phyloP scores from a whole-genome alignment of 164 flowering plant species.

The Aristolochia fimbriata region DNA sequence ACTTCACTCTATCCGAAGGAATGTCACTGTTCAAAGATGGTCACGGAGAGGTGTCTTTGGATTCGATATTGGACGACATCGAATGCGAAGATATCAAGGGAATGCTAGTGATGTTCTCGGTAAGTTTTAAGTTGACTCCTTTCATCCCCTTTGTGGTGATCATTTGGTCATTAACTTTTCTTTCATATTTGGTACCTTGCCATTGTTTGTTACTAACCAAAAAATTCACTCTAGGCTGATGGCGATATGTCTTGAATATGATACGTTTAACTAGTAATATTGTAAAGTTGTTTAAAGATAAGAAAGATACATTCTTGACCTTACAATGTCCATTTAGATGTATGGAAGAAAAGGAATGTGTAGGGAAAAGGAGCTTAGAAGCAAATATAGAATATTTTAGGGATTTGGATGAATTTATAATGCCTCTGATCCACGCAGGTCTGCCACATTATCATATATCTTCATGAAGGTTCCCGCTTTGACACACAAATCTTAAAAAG shows the following conservation, averaged over 20 bases:
- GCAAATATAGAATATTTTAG: not conserved
- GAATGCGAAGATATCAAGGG: constrained; percentile 70
- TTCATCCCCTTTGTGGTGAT: not conserved
- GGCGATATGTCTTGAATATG: no score
- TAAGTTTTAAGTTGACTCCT: constrained; percentile 22
- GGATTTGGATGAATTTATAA: not conserved
- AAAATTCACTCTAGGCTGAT: no score
- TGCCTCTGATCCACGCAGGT: constrained; percentile 45
- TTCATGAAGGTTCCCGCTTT: constrained; percentile 77
- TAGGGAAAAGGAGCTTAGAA: not conserved
- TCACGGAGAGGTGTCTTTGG: constrained; percentile 11
- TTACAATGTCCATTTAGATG: not conserved
- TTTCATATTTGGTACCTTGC: not conserved
- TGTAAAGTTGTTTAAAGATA: no score
- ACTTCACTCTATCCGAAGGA: constrained; percentile 21
- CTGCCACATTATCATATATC: constrained; percentile 72
- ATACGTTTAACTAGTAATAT: no score
- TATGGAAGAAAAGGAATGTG: not conserved
- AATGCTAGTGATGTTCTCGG: constrained; percentile 76
- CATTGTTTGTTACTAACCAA: no score
- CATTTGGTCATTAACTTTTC: not conserved
- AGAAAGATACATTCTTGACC: not conserved
- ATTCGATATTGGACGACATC: constrained; percentile 37
- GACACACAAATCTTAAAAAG: constrained; percentile 58
- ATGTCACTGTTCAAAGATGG: not conserved